A percentile compares a stretch with the other conserved stretches of the same genome.
These are phyloP conservation scores for Cutaneotrichosporon sp. DNA, from an alignment of 1,284 basidiomycete species.

Conservation along the genomic window DNA sequence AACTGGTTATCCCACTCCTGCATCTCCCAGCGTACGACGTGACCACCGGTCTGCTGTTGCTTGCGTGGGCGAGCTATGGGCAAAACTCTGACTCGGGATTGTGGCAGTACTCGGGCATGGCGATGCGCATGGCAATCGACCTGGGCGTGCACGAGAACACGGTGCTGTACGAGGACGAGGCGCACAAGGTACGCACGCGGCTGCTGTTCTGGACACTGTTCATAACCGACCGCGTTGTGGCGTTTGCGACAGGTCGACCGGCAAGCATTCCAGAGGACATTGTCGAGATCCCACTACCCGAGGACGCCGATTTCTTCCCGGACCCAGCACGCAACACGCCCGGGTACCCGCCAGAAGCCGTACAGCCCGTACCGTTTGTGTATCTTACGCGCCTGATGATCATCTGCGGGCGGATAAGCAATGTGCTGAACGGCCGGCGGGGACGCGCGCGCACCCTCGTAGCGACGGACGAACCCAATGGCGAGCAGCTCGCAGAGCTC, in stretches of 20 bases:
- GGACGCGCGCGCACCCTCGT: slow-evolving; percentile 46
- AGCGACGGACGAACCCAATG: slow-evolving; percentile 30
- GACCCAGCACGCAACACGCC: slow-evolving; percentile 38
- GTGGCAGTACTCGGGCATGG: slow-evolving; percentile 48
- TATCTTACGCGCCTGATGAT: slow-evolving; percentile 49
- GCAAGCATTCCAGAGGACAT: slow-evolving; percentile 48
- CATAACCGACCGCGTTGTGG: slow-evolving; percentile 49
- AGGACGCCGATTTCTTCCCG: slow-evolving; percentile 48
- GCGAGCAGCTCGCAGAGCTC: slow-evolving; percentile 41
- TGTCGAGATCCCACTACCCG: slow-evolving; percentile 49
- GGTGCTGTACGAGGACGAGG: slow-evolving; percentile 48
- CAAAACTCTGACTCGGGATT: slow-evolving; percentile 49
- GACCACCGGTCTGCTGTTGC: slow-evolving; percentile 45
- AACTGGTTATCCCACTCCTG: slow-evolving; percentile 47
- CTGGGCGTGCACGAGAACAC: slow-evolving; percentile 49
- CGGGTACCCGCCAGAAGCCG: slow-evolving; percentile 19
- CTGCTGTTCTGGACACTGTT: slow-evolving; percentile 49
- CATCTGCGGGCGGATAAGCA: slow-evolving; percentile 48
- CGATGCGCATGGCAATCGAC: slow-evolving; percentile 50
- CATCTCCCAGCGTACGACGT: slow-evolving; percentile 49
- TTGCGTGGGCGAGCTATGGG: slow-evolving; percentile 50
- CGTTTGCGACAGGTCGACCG: slow-evolving; percentile 41
- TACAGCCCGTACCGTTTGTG: slow-evolving; percentile 48
- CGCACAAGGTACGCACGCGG: slow-evolving; percentile 45
- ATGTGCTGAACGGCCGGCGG: slow-evolving; percentile 48